Evolutionary conservation across 768 basidiomycete genomes (phyloP), one percentile per base, ranked within the genome.

Genomic region (Leccinum subgranulosum): DNA sequence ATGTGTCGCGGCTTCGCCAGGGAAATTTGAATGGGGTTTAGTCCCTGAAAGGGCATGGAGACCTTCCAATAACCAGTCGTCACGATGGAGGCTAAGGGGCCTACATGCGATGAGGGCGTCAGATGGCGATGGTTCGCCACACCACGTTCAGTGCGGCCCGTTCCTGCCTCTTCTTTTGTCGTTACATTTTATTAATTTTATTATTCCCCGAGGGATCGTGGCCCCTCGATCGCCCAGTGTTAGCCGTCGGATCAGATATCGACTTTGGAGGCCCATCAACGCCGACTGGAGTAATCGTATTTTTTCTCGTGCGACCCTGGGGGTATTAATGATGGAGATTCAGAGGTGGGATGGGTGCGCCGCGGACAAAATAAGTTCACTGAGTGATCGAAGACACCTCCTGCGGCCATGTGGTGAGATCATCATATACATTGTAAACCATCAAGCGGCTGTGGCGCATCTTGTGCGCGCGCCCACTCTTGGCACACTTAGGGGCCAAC

Each of bases 1-100:
- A 55, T 60, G 57, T 29, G 55, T 63, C 55, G 19, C 28, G 28
- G 47, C 49, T 55, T 49, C 36, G 55, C 56, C 53, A 56, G 58
- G 56, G 65, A 51, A n/a, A 43, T 25, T 41, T 21, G 53, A 62
- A 67, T 60, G 62, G 60, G 50, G 57, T 51, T 60, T 58, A 43
- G 10, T 23, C 49, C 58, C 41, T 58, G 59, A 61, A 54, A 56
- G 64, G 64, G 34, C 1, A 6, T 43, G 19, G 41, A 43, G 5
- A 34, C 45, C 25, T 39, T 54, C 47, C 31, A 49, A 52, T 36
- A 49, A 53, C 29, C n/a, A 39, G 49, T 43, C 41, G 41, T 43
- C 41, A 39, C 45, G 33, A 64, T 41, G 48, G 19, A 27, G 27
- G 27, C 29, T 6, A 31, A n/a, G 19, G 61, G 50, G 41, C 57